These are phyloP conservation scores for Aquanectria penicillioides DNA, from an alignment of 2,329 filamentous ascomycete genomes.

Conservation along the genomic window DNA sequence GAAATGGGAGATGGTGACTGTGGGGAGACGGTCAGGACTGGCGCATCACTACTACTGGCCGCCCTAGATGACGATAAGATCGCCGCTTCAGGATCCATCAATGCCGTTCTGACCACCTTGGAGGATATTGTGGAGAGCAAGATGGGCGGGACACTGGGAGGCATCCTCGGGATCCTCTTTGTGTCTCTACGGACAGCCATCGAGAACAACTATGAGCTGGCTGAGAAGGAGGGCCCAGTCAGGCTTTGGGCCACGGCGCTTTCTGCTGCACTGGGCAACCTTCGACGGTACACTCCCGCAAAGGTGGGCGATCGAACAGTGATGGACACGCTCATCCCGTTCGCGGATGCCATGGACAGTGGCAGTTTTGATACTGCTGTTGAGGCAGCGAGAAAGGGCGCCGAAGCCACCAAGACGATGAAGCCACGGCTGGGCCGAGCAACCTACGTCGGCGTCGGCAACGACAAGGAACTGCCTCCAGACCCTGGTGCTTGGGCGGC, in stretches of 20 bases:
- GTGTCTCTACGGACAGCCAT: conserved; percentile 58
- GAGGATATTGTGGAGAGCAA: conserved; percentile 66
- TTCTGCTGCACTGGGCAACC: conserved; percentile 54
- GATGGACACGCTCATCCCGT: conserved; percentile 67
- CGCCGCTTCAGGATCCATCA: conserved; percentile 54
- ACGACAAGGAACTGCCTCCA: conserved; percentile 64
- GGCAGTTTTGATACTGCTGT: conserved; percentile 66
- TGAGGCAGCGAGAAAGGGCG: conserved; percentile 66
- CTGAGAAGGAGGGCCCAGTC: conserved; percentile 43
- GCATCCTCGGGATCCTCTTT: conserved; percentile 65
- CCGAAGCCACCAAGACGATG: conserved; percentile 72
- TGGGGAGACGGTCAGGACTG: conserved; percentile 68
- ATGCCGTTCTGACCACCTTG: conserved; percentile 58
- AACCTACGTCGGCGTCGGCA: conserved; percentile 71
- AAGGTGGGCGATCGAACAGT: conserved; percentile 66
- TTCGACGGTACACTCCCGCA: conserved; percentile 64
- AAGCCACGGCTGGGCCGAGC: conserved; percentile 73
- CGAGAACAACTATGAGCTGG: conserved; percentile 47
- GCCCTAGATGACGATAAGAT: conserved; percentile 54
- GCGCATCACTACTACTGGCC: conserved; percentile 59
- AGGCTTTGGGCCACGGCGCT: conserved; percentile 57
- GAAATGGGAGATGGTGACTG: conserved; percentile 23
- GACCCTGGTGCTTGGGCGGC: conserved; percentile 79
- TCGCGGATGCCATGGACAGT: conserved; percentile 57
- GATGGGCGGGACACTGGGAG: conserved; percentile 64